A percentile compares a stretch with the other conserved stretches of the same genome.
These are phyloP conservation scores for Mucor indicus DNA, from an alignment of 371 early-diverging fungal genomes.

Conservation along the genomic window DNA sequence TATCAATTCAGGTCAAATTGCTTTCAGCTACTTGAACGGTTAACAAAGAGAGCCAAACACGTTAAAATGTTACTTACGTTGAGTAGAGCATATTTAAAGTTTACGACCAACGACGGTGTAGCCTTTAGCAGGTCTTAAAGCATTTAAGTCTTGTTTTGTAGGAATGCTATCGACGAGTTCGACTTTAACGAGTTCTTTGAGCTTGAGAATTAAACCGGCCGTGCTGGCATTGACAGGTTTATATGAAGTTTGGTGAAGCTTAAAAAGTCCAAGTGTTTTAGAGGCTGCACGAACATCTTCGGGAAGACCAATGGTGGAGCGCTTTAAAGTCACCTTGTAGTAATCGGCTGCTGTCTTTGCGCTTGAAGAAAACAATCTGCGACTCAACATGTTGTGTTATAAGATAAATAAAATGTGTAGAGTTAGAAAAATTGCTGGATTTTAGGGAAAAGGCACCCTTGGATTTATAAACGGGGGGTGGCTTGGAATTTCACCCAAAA, in stretches of 20 bases:
- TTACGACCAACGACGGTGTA: conserved; percentile 57
- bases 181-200: conserved; percentile 78
- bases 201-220: conserved; percentile 76
- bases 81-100: too few species aligned
- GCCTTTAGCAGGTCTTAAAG: conserved; percentile 48
- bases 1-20: too few species aligned
- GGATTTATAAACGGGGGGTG: conserved; percentile 1
- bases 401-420: not conserved
- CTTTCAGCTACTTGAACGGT: too few species aligned
- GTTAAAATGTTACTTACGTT: too few species aligned
- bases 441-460: not conserved
- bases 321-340: conserved; percentile 58
- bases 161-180: conserved; percentile 64
- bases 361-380: conserved; percentile 32
- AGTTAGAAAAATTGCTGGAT: not conserved
- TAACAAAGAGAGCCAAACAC: too few species aligned
- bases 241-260: conserved; percentile 57
- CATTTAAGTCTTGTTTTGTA: conserved; percentile 29
- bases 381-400: conserved; percentile 29
- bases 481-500: too few species aligned
- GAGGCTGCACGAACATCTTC: conserved; percentile 52
- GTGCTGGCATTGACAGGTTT: conserved; percentile 58
- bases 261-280: conserved; percentile 55
- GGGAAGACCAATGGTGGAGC: conserved; percentile 60
- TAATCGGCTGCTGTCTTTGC: conserved; percentile 34